Base-by-base conservation (phyloP, 2,329 filamentous ascomycete species). In the Epichloe aotearoae region DNA sequence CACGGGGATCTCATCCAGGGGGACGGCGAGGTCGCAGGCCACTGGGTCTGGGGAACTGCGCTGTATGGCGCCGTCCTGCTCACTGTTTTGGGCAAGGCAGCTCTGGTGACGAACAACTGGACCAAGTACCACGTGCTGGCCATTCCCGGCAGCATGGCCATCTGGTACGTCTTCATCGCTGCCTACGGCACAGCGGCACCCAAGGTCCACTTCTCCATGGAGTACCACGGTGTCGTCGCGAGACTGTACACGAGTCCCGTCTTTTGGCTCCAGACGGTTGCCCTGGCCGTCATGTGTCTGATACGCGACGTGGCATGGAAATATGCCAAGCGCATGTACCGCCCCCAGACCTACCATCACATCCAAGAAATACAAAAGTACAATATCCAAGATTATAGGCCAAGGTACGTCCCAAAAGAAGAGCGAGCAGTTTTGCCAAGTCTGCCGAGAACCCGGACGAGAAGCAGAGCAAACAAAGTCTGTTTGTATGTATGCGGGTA, bases 321-420 rank as follows among this genome's bases (percentile, higher is more conserved):
- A 74, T 98, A 97, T 60, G 83, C 81, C 54, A 96, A 95, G 75
- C 80, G 93, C 57, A 96, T 98, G 89, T 98, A 97, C 71, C 84
- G 83, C 59, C 93, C 93, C 20, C 86, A 96, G 69, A 83, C 88
- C 42, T 98, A 98, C 63, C 93, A 98, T 61, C 93, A 98, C 66
- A 93, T 98, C 56, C 93, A 98, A 69, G 93, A 98, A 72, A 98
- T 98, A 59, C 93, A 98, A 69, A 98, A 98, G 71, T 98, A 97
- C 73, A 98, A 98, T 62, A 95, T 98, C 54, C 93, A 98, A 71
- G 93, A 98, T 71, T 98, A 98, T 69, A 78, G 93, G 63, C 93
- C 93, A 54, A 83, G 93, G 87, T 90, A 78, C 59, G 77, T 38
- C 3, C 26, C 2, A 30, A 30, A 30, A 30, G 26, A 30, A 30